Conservation (phyloP, 495 filamentous ascomycete genomes). For the Parmelia sp. region DNA sequence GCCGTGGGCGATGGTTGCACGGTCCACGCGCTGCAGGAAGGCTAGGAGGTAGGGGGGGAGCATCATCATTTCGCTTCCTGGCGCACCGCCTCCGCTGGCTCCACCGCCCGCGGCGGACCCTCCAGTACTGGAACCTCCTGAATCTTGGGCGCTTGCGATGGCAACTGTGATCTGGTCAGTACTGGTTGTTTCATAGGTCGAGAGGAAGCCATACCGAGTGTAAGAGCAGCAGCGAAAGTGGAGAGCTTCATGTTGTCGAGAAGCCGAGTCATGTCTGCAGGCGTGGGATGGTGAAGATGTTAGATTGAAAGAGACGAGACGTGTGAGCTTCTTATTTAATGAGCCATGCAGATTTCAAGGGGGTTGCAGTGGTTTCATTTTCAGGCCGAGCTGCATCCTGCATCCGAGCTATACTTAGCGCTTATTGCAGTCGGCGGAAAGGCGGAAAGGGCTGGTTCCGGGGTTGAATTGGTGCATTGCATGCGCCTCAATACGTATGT, state of each 20-base stretch:
- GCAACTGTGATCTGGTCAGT: neutral
- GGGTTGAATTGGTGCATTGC: neutral
- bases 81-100: no score
- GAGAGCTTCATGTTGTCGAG: neutral
- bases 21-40: neutral
- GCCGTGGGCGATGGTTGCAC: constrained; percentile 6
- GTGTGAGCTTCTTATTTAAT: neutral
- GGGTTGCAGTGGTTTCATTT: neutral
- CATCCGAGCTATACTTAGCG: neutral
- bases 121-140: neutral
- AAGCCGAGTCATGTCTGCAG: neutral
- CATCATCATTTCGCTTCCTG: neutral
- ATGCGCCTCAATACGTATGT: neutral
- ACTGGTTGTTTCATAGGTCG: neutral
- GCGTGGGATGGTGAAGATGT: neutral
- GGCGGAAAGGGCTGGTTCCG: neutral
- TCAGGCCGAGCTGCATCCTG: neutral
- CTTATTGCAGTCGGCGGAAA: neutral
- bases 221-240: neutral
- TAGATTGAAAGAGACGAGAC: neutral
- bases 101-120: neutral
- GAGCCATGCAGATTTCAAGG: neutral
- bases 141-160: neutral
- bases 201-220: neutral
- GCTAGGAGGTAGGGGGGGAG: neutral